These are phyloP conservation scores for Suillus tomentosus DNA, from an alignment of 768 basidiomycete species.

Conservation along the genomic window DNA sequence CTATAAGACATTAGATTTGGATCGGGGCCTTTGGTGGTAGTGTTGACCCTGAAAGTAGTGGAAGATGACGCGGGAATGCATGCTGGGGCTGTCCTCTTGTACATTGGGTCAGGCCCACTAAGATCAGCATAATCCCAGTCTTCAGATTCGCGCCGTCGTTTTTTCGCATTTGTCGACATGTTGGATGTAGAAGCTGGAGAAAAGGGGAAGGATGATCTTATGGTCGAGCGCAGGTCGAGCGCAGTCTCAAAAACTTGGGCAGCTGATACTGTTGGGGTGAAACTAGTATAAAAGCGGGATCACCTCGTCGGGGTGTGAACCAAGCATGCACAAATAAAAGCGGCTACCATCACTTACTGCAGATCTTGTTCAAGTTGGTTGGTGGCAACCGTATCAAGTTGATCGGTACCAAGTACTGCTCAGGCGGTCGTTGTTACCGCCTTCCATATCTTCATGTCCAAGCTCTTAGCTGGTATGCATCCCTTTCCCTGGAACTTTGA, in stretches of 20 bases:
- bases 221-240: neutral
- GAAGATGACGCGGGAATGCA: constrained; percentile 10
- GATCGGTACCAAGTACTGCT: neutral
- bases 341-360: neutral
- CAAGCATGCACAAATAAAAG: constrained; percentile 9
- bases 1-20: constrained; percentile 4
- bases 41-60: constrained; percentile 8
- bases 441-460: neutral
- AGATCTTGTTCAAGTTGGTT: too few relatives aligned
- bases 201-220: neutral
- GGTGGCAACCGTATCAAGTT: neutral
- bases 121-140: constrained; percentile 18
- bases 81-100: constrained; percentile 11
- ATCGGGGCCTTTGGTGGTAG: constrained; percentile 3
- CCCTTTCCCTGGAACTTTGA: neutral
- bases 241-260: neutral
- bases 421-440: neutral
- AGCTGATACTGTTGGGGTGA: constrained; percentile 9
- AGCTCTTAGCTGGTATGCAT: neutral
- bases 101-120: constrained; percentile 14
- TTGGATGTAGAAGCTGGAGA: neutral
- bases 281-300: constrained; percentile 3
- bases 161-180: constrained; percentile 10
- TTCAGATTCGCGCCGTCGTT: constrained; percentile 12
- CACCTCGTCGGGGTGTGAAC: neutral